Percentiles rank a stretch among this genome's conserved stretches.
Evolutionary conservation across 768 basidiomycete species (phyloP).

Genomic region (Ramaria sp.): DNA sequence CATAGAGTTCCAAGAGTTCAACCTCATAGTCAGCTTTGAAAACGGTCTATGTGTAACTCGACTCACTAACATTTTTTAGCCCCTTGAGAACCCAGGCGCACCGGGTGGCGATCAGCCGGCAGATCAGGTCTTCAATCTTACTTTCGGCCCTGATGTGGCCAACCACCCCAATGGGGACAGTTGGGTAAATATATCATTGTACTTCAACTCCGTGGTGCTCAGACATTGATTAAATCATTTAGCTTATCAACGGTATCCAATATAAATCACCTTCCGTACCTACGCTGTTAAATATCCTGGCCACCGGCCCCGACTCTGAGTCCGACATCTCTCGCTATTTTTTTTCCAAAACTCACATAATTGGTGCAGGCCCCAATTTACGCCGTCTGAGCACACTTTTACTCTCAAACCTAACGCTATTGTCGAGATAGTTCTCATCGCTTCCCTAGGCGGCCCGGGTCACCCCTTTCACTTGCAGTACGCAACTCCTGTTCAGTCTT

Average conservation of each 20-base stretch:
- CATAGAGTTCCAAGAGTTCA: constrained; percentile 22
- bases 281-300: constrained; percentile 1
- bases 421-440: neutral
- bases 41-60: too few species aligned
- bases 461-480: constrained; percentile 7
- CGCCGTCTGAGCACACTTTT: neutral
- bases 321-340: neutral
- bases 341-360: neutral
- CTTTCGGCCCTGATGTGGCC: neutral
- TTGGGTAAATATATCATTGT: neutral
- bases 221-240: too few species aligned
- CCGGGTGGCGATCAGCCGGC: neutral
- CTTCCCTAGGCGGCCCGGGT: neutral
- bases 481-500: neutral
- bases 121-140: constrained; percentile 2
- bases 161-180: neutral
- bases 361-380: neutral
- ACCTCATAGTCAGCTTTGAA: constrained; percentile 16
- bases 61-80: neutral
- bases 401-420: neutral
- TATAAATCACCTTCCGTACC: neutral
- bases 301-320: neutral
- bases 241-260: neutral
- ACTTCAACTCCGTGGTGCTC: neutral
- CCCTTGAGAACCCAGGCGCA: constrained; percentile 11